These are phyloP conservation scores for Wallacemonas collosoma DNA, from an alignment of 208 protist species.

Conservation along the genomic window DNA sequence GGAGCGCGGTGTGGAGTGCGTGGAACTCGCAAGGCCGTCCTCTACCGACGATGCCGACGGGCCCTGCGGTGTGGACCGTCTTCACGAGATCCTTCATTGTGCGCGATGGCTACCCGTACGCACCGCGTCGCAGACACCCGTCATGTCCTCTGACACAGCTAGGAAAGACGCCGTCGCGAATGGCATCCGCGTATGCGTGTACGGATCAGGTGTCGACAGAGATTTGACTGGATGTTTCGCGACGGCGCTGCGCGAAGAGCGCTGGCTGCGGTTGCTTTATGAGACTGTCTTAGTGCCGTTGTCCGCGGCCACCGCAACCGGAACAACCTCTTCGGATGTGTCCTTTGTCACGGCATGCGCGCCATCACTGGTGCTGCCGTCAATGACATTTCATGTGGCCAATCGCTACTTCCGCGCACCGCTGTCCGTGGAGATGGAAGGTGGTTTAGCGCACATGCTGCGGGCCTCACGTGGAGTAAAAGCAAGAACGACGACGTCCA, in stretches of 20 bases:
- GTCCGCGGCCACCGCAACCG: not conserved
- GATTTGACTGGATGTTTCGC: not conserved
- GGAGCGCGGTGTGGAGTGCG: slow-evolving; percentile 44
- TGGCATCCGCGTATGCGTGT: not conserved
- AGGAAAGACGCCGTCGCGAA: not conserved
- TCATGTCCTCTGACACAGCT: too few species aligned
- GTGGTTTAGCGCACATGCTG: slow-evolving; percentile 2
- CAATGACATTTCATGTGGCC: not conserved
- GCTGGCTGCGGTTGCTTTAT: not conserved
- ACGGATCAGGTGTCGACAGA: too few species aligned
- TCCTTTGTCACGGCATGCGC: not conserved
- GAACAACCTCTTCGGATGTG: not conserved
- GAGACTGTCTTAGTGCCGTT: not conserved
- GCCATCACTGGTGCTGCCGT: not conserved
- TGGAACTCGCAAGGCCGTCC: slow-evolving; percentile 1
- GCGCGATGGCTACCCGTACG: slow-evolving; percentile 33
- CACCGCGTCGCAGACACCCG: too few species aligned
- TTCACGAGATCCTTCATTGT: slow-evolving; percentile 55
- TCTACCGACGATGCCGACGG: slow-evolving; percentile 20
- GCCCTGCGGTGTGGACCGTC: slow-evolving; percentile 39
- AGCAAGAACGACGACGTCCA: too few species aligned
- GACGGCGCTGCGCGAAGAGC: slow-evolving; percentile 5
- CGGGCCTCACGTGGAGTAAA: too few species aligned
- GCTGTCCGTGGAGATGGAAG: not conserved
- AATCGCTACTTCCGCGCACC: slow-evolving; percentile 1